Base-by-base conservation (phyloP, 2,329 filamentous ascomycete species). In the Aaosphaeria arxii region DNA sequence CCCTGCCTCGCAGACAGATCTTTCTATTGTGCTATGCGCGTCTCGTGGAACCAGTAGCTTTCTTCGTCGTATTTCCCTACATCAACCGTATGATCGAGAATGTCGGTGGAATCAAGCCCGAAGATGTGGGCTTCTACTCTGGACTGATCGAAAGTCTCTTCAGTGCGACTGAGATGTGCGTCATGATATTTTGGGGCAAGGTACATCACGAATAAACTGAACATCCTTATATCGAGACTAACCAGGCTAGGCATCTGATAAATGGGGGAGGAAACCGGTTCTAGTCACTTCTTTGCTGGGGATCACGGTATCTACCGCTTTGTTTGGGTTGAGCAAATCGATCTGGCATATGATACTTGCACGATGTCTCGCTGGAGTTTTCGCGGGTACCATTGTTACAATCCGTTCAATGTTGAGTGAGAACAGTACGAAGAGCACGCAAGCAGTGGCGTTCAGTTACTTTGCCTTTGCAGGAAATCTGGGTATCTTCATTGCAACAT, bases 11-110 rank as follows among this genome's bases (percentile, higher is more conserved):
- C 29, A 11, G 33, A 1, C 89, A 92, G 65, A 83, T 94, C 45
- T 67, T 86, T 32, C 69, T 88, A 7, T 81, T 94, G 9, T 92
- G 88, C 74, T 88, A 84, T 63, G 84, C 85, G 1, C 82, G 88
- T 5, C 63, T 88, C 29, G 75, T 89, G 40, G 89, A 92, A 61
- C 88, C 89, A 1, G 79, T 91, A 38, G 86, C 87, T n/a, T 92
- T 89, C 73, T 92, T 91, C 74, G 83, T 79, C 64, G 89, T 92
- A 64, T 88, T 92, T 59, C 87, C 88, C 1, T 92, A 88, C 71
- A 81, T 94, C 69, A 89, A 85, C 60, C 75, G 86, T 62, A 92
- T 92, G 88, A 83, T 89, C 35, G 74, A 81, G 66, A 75, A 80
- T 48, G 86, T 84, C 49, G 87, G 87, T 7, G 61, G 75, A 7